These are phyloP conservation scores for Leccinum subrobustum DNA, from an alignment of 1,284 basidiomycete genomes.

Conservation along the genomic window DNA sequence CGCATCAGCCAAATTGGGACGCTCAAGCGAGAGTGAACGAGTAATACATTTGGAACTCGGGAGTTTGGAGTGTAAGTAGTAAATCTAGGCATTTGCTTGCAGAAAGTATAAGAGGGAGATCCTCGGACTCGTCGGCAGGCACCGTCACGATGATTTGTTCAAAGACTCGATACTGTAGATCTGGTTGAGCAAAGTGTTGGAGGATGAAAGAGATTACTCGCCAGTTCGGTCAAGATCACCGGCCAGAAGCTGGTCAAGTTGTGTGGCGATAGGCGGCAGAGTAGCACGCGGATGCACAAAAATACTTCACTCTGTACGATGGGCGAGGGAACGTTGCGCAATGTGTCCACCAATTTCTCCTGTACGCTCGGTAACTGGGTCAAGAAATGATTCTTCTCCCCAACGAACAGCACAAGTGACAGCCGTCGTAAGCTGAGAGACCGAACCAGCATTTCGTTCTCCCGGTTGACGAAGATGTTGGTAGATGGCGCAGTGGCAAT, in stretches of 20 bases:
- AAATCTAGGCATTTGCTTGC: conserved; percentile 95
- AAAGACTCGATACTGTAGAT: conserved; percentile 67
- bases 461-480: conserved; percentile 96
- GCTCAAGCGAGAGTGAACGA: background rate
- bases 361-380: conserved; percentile 90
- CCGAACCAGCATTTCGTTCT: conserved; percentile 90
- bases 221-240: conserved; percentile 89
- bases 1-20: conserved; percentile 8
- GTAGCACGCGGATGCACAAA: conserved; percentile 87
- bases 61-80: conserved; percentile 87
- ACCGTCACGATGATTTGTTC: conserved; percentile 64
- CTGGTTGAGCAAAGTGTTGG: conserved; percentile 15
- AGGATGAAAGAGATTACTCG: conserved; percentile 35
- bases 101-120: conserved; percentile 78
- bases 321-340: conserved; percentile 78
- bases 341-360: conserved; percentile 93
- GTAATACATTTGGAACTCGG: conserved; percentile 94
- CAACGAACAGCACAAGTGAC: conserved; percentile 82
- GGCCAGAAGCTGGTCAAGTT: conserved; percentile 98
- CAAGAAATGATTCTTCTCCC: conserved; percentile 88
- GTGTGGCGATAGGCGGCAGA: conserved; percentile 90
- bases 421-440: conserved; percentile 87
- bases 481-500: conserved; percentile 85
- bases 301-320: conserved; percentile 94
- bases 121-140: conserved; percentile 78